A percentile compares a stretch with the other conserved stretches of the same genome.
Conservation (phyloP, 257 asterid genomes). For the Sherardia arvensis region DNA sequence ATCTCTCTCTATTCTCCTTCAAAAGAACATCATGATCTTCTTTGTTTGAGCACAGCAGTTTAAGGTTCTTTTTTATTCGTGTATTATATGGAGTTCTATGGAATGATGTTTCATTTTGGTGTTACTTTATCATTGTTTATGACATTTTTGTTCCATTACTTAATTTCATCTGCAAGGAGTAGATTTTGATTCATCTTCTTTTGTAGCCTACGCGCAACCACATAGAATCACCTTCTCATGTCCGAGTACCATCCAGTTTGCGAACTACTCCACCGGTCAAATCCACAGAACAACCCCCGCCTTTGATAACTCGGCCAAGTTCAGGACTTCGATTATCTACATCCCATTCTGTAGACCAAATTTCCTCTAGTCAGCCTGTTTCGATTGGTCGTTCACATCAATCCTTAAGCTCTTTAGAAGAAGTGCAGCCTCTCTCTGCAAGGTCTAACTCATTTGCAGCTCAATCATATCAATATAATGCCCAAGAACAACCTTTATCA, state of each 20-base stretch:
- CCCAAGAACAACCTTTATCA: conserved; percentile 58
- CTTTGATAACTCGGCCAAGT: conserved; percentile 31
- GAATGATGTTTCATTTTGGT: too few species aligned
- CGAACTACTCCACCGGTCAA: conserved; percentile 27
- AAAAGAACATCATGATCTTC: not conserved
- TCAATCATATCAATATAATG: conserved; percentile 28
- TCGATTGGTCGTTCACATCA: conserved; percentile 18
- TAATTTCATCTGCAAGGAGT: not conserved
- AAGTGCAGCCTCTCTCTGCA: conserved; percentile 44
- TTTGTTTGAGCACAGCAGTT: not conserved
- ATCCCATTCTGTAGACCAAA: conserved; percentile 21
- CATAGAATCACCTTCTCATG: conserved; percentile 23
- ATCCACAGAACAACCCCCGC: conserved; percentile 37
- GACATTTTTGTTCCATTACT: not conserved
- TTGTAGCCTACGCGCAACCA: conserved; percentile 63
- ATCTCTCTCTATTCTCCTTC: not conserved
- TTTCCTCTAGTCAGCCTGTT: conserved; percentile 20
- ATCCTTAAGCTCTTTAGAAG: conserved; percentile 28
- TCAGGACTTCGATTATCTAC: conserved; percentile 25
- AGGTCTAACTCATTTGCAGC: conserved; percentile 23
- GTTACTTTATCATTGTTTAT: not conserved
- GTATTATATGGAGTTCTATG: too few species aligned
- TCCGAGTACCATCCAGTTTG: conserved; percentile 27
- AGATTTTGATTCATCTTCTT: conserved; percentile 13
- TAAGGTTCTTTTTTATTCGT: not conserved